A percentile compares a stretch with the other conserved stretches of the same genome.
phyloP scores from a whole-genome alignment of 1,139 yeast genomes.

The Meyerozyma guilliermondii region DNA sequence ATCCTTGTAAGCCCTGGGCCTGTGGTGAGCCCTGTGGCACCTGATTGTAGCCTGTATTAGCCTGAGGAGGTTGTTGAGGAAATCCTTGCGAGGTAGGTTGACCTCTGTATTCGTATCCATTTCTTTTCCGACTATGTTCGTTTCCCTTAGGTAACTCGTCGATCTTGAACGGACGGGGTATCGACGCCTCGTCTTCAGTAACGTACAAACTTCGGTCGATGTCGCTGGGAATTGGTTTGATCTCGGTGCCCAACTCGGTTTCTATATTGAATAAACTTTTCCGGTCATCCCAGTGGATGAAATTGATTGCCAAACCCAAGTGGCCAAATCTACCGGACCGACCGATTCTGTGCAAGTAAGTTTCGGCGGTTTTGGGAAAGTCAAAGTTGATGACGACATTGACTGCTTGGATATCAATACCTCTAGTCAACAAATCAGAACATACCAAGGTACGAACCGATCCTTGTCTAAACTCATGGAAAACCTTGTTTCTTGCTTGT shows the following conservation, averaged over 20 bases:
- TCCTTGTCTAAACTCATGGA: constrained; percentile 98
- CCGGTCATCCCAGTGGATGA: constrained; percentile 96
- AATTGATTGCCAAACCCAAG: constrained; percentile 93
- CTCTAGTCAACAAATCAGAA: constrained; percentile 94
- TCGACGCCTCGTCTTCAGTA: constrained; percentile 69
- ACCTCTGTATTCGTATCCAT: constrained; percentile 45
- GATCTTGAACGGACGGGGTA: constrained; percentile 85
- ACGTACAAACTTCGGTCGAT: constrained; percentile 89
- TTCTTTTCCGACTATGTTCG: constrained; percentile 30
- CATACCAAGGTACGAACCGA: constrained; percentile 96
- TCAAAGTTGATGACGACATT: constrained; percentile 97
- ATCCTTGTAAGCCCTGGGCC: not conserved
- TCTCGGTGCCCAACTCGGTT: constrained; percentile 96
- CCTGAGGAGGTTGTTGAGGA: constrained; percentile 4
- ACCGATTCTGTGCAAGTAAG: constrained; percentile 97
- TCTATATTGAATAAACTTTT: constrained; percentile 91
- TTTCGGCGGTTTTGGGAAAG: constrained; percentile 97
- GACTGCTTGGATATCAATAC: constrained; percentile 98
- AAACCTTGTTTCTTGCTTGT: constrained; percentile 93
- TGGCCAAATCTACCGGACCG: constrained; percentile 99
- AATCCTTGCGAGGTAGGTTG: constrained; percentile 34
- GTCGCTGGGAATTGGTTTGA: constrained; percentile 88
- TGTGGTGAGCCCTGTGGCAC: not conserved
- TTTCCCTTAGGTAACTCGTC: constrained; percentile 57
- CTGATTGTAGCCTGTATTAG: not conserved